Conservation (phyloP, 371 early-diverging fungal species). For the Lichtheimia hyalospora region DNA sequence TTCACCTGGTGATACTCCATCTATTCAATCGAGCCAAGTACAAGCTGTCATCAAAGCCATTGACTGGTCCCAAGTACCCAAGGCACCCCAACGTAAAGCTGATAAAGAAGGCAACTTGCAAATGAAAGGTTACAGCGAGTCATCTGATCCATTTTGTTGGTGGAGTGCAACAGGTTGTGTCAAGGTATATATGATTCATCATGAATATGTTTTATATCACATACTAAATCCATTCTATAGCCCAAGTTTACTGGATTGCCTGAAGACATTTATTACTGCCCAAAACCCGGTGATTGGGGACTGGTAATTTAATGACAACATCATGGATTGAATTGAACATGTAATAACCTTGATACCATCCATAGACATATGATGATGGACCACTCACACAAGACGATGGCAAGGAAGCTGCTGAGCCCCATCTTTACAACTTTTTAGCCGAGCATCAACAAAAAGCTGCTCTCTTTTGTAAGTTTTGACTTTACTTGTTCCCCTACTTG, state of each 20-base stretch:
- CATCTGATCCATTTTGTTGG: conserved; percentile 46
- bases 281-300: conserved; percentile 51
- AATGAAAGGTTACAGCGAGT: conserved; percentile 22
- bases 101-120: conserved; percentile 18
- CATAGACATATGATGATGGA: conserved; percentile 44
- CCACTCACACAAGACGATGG: conserved; percentile 33
- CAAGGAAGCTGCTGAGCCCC: conserved; percentile 39
- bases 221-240: no score
- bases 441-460: conserved; percentile 27
- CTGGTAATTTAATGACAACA: conserved; percentile 3
- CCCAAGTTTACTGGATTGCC: conserved; percentile 43
- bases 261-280: conserved; percentile 44
- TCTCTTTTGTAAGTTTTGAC: conserved; percentile 21
- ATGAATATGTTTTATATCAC: no score
- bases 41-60: conserved; percentile 39
- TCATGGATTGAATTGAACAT: no score
- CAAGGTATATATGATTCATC: neutral
- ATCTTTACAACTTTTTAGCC: conserved; percentile 47
- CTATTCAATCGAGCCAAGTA: conserved; percentile 30
- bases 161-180: conserved; percentile 48
- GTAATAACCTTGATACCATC: no score
- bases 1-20: conserved; percentile 33
- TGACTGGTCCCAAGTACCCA: conserved; percentile 49
- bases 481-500: neutral
- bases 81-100: conserved; percentile 28